Conservation (phyloP, 805 yeast genomes). For the Cyberlindnera galapagoensis region DNA sequence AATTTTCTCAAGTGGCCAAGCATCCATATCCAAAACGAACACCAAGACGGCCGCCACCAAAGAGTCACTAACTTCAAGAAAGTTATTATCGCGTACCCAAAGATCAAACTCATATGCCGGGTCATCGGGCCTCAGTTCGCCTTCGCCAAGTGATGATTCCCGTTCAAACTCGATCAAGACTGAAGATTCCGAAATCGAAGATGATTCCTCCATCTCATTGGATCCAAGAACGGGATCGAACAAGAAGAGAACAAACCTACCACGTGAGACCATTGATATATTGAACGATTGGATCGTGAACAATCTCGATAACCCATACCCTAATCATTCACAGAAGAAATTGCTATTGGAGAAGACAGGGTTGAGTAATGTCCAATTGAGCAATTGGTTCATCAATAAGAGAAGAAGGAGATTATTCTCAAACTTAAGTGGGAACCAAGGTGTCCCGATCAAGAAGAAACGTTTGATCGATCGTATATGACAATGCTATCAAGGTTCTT, state of each 20-base stretch:
- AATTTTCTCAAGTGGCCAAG: too few species aligned
- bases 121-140: too few species aligned
- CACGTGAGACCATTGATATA: slow-evolving; percentile 69
- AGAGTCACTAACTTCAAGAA: too few species aligned
- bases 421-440: slow-evolving; percentile 25
- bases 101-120: slow-evolving; percentile 4
- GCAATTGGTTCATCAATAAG: slow-evolving; percentile 87
- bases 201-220: too few species aligned
- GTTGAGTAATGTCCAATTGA: slow-evolving; percentile 70
- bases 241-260: slow-evolving; percentile 65
- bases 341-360: slow-evolving; percentile 67
- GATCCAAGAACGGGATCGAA: too few species aligned
- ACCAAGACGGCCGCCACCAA: too few species aligned
- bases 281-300: slow-evolving; percentile 68
- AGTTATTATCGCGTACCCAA: slow-evolving; percentile 2
- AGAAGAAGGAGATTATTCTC: slow-evolving; percentile 60
- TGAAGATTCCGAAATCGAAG: too few species aligned
- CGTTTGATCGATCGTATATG: slow-evolving; percentile 23
- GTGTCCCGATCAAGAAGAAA: slow-evolving; percentile 27
- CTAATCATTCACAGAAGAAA: slow-evolving; percentile 71
- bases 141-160: too few species aligned
- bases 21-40: too few species aligned
- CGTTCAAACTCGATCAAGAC: too few species aligned
- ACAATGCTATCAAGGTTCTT: too few species aligned
- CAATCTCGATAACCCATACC: slow-evolving; percentile 78